Evolutionary conservation across 257 asterid species (phyloP), one percentile per base, ranked within the genome.

Genomic region (Solanum stenotomum): DNA sequence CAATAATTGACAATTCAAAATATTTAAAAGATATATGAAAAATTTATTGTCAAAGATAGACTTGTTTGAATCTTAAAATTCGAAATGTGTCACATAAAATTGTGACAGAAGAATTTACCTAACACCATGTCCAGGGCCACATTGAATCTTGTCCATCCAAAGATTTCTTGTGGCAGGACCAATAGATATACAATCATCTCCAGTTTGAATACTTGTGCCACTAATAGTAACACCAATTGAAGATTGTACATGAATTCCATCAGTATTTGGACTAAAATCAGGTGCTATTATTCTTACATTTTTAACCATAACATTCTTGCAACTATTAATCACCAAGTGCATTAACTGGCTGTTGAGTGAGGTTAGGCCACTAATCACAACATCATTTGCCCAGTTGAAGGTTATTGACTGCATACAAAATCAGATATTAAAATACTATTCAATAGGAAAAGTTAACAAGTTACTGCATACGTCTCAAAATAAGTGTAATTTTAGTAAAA

Each of bases 51-150:
- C 20, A 14, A 46, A 46, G 4, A 1, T 46, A 14, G 20, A 46
- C 3, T 14, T 13, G 56, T 46, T 46, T 46, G 56, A 46, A 46
- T 46, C 56, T 46, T 0, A 0, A 14, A 49, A 49, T 49, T 49
- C 22, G 8, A 49, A 49, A 49, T 14, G 3, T 49, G 59, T 49
- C 22, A 14, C 3, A 15, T 49, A 44, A 46, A 15, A 49, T 49
- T 49, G 22, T 5, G 1, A 49, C 3, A 15, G 27, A 3, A 1
- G 38, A 27, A 44, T 56, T 27, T 88, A 93, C 98, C 97, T 94
- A 52, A 94, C 89, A n/a, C 98, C 98, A 65, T 95, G 95, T 44
- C 98, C 98, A 7, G 96, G 98, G 38, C 97, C 97, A 31, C 98
- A 95, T 23, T 87, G 90, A 79, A 92, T 91, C 40, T 88, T 88